Base-by-base conservation (phyloP, 148 eudicot genomes). In the Oxyria digyna region DNA sequence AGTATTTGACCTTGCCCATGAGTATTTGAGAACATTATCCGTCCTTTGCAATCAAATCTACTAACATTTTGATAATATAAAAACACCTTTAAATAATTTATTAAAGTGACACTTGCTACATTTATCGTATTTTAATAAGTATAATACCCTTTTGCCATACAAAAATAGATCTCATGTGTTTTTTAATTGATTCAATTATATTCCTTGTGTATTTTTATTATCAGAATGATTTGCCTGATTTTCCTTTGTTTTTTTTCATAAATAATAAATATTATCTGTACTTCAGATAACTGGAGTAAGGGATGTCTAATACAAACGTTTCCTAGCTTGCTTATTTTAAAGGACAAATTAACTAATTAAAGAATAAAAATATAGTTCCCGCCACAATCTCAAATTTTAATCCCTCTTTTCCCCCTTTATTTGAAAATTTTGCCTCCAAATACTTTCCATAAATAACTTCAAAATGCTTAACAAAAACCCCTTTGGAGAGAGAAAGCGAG, bases 381-480 rank as follows among this genome's bases (percentile, higher is more conserved):
- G 65, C 65, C 65, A 29, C 2, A 29, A 59, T 57, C 37, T 32
- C 64, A 57, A 57, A 59, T 27, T 59, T 59, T 38, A 38, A 1
- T 14, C 65, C 65, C 37, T 27, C 37, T 45, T 14, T 50, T 50
- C 21, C 59, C 27, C 62, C 4, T 11, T 12, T 59, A 59, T 59
- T 59, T 57, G 10, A 59, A 59, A 31, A 0, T 29, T n/a, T 59
- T 59, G 37, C 37, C 65, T 59, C 65, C 65, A 27, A 59, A 59
- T 8, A 27, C 10, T 29, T 14, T 24, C 37, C 65, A 3, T 31
- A 27, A 27, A 59, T 59, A 59, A 59, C 38, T n/a, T 27, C 27
- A 31, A 52, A 59, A 59, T 5, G 8, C 4, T 14, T 27, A 59
- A 29, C 3, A 38, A 29, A 27, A 59, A 29, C 38, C 64, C 65